phyloP scores from a whole-genome alignment of 257 asterid species.

The Petunia secreta region DNA sequence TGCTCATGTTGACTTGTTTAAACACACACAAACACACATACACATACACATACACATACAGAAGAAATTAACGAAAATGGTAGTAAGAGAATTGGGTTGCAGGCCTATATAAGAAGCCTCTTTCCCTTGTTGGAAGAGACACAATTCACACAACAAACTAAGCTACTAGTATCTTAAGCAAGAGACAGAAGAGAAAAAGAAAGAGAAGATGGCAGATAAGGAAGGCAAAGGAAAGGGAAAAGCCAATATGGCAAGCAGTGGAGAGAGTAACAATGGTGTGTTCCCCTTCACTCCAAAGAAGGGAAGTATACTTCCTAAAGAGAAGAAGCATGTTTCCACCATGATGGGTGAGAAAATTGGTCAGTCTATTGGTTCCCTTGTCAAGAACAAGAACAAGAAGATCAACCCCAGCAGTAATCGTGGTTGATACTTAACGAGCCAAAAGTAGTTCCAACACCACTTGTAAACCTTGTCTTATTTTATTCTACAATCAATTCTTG shows the following conservation, averaged over 20 bases:
- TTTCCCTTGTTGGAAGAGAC: neutral
- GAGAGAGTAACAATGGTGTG: neutral
- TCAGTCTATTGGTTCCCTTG: slow-evolving; percentile 2
- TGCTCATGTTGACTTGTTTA: neutral
- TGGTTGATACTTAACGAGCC: neutral
- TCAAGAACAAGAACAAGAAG: slow-evolving; percentile 22
- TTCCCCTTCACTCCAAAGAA: slow-evolving; percentile 25
- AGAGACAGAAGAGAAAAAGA: neutral
- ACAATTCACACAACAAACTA: neutral
- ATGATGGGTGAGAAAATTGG: slow-evolving; percentile 22
- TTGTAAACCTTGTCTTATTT: neutral
- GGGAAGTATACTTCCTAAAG: slow-evolving; percentile 18
- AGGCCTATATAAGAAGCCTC: slow-evolving; percentile 17
- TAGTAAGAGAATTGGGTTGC: neutral
- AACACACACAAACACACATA: neutral
- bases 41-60: neutral
- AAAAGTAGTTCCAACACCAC: neutral
- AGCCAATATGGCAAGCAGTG: neutral
- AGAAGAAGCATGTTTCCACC: slow-evolving; percentile 23
- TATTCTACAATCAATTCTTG: neutral
- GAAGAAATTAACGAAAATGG: neutral
- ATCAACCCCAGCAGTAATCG: neutral
- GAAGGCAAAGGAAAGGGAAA: slow-evolving; percentile 22
- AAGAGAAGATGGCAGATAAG: neutral
- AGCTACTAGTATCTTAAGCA: neutral